Base-by-base conservation (phyloP, 768 basidiomycete genomes). In the Naganishia vaughanmartiniae region DNA sequence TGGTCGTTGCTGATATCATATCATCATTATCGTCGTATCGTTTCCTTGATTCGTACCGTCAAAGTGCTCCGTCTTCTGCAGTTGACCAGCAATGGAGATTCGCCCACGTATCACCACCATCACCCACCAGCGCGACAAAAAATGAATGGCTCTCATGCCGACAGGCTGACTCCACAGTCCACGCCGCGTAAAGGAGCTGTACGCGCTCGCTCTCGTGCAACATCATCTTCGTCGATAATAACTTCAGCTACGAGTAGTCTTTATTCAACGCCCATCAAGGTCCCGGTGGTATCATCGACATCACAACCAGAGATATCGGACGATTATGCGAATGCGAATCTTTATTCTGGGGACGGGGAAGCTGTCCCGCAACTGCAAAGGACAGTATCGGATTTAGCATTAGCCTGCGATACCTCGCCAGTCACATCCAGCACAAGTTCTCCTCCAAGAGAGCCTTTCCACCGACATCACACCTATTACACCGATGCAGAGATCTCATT, bases 1-100 rank as follows among this genome's bases (percentile, higher is more conserved):
- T 63, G 7, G 42, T 45, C 60, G 39, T 63, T 63, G 60, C 39
- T 63, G 60, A 63, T 63, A 63, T 63, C 36, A 63, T 63, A 39
- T 54, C 51, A 17, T 11, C 15, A n/a, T 14, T 56, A 6, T 56
- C 11, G 54, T 15, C 2, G 28, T 34, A 56, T 56, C 53, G 42
- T 15, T 42, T 15, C 42, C 42, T 42, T 7, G 7, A 42, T 42
- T 15, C 17, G 42, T 30, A 24, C 53, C 21, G 48, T n/a, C n/a
- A n/a, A n/a, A 26, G 17, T 53, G 53, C 9, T 31, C 10, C 28
- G 11, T 6, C 54, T 34, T 31, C 6, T 19, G 30, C 5, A 19
- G 2, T 19, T 4, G 30, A 55, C 9, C 54, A 55, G 28, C 15
- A n/a, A 31, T 31, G 24, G 2, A 26, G 17, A 12, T 24, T 7